Evolutionary conservation across 441 rosid species (phyloP).

Genomic region (Arabidopsis hybrid): DNA sequence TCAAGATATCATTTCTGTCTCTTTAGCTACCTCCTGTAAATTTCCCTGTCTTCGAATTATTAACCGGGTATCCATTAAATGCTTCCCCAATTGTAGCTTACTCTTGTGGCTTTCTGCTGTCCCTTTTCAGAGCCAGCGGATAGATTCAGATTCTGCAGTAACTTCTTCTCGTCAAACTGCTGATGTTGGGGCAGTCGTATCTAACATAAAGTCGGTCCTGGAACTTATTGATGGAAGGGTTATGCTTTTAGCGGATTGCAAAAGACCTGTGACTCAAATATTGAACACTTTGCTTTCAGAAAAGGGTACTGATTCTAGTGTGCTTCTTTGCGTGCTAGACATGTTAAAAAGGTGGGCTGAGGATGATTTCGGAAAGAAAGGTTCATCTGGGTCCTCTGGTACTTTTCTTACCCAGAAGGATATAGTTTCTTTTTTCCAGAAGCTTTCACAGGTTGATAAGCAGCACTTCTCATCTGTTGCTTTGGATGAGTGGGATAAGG

Average conservation of each 20-base stretch:
- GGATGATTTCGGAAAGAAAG: constrained; percentile 72
- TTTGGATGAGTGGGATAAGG: constrained; percentile 90
- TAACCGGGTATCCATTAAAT: constrained; percentile 20
- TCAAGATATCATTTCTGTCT: constrained; percentile 29
- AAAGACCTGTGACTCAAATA: constrained; percentile 75
- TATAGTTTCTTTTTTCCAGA: constrained; percentile 85
- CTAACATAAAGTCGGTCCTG: constrained; percentile 81
- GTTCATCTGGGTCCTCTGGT: constrained; percentile 55
- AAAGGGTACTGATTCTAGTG: constrained; percentile 89
- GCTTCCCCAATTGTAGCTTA: constrained; percentile 22
- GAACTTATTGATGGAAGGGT: constrained; percentile 87
- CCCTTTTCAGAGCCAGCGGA: constrained; percentile 69
- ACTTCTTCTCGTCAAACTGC: constrained; percentile 90
- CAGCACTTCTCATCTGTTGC: constrained; percentile 72
- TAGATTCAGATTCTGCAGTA: constrained; percentile 89
- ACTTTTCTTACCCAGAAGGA: constrained; percentile 80
- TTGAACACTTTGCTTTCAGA: constrained; percentile 86
- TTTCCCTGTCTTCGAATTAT: constrained; percentile 5
- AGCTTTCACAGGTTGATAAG: constrained; percentile 95
- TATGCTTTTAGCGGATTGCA: constrained; percentile 89
- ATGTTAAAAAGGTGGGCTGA: constrained; percentile 90
- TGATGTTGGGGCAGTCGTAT: constrained; percentile 85
- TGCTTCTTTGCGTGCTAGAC: constrained; percentile 88
- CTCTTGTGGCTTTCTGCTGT: constrained; percentile 26
- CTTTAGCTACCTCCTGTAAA: constrained; percentile 13